Evolutionary conservation across 352 stramenopile species (phyloP).

Genomic region (Phytopythium kandeliae): DNA sequence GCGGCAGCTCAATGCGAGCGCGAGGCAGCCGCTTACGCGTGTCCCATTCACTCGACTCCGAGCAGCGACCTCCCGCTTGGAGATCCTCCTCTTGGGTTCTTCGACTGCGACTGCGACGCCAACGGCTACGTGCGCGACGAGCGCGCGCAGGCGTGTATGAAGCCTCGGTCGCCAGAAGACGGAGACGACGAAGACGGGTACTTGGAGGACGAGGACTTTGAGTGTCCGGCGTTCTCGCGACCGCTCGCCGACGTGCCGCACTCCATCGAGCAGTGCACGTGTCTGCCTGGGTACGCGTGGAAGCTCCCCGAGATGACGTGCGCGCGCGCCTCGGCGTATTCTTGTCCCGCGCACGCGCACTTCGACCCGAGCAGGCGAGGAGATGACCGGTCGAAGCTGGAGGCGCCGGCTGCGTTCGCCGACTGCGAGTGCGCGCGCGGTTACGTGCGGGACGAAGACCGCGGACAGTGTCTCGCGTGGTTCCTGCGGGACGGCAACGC

Average conservation of each 20-base stretch:
- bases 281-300: conserved; percentile 67
- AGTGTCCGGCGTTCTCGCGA: conserved; percentile 55
- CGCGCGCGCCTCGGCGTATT: conserved; percentile 46
- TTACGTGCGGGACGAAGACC: conserved; percentile 56
- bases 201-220: conserved; percentile 18
- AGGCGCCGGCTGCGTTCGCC: conserved; percentile 27
- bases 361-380: conserved; percentile 14
- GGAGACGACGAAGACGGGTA: conserved; percentile 19
- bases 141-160: conserved; percentile 40
- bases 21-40: conserved; percentile 53
- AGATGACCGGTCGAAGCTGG: conserved; percentile 18
- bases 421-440: conserved; percentile 71
- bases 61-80: conserved; percentile 27
- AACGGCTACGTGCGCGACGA: conserved; percentile 51
- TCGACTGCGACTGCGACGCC: conserved; percentile 65
- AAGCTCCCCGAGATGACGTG: conserved; percentile 68
- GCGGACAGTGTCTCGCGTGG: conserved; percentile 52
- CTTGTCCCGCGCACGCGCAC: conserved; percentile 58
- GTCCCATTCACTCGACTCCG: conserved; percentile 50
- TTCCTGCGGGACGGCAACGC: conserved; percentile 59
- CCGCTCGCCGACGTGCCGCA: conserved; percentile 46
- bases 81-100: conserved; percentile 50
- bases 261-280: conserved; percentile 73
- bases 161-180: conserved; percentile 12
- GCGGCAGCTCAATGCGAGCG: conserved; percentile 34